Conservation (phyloP, 2,329 filamentous ascomycete genomes). For the Aspergillus pseudotamarii region DNA sequence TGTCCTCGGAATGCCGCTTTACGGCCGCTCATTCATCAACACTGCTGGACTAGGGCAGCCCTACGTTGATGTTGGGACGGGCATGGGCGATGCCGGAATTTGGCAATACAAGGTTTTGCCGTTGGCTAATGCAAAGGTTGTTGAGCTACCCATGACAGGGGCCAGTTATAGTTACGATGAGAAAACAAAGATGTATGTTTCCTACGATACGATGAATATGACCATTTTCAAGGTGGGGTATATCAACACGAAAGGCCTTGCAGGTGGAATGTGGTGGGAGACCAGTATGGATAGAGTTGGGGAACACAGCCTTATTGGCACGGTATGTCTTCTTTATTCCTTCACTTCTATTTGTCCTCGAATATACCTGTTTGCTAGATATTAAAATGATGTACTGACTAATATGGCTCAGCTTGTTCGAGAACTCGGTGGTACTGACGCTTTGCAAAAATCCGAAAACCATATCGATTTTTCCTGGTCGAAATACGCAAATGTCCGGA, state of each 20-base stretch:
- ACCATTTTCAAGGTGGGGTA: conserved; percentile 71
- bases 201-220: conserved; percentile 72
- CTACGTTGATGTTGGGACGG: conserved; percentile 73
- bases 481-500: conserved; percentile 15
- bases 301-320: conserved; percentile 66
- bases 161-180: conserved; percentile 76
- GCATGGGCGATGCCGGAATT: conserved; percentile 81
- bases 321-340: conserved; percentile 30
- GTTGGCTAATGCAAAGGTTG: conserved; percentile 63
- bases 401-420: background rate
- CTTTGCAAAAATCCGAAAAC: conserved; percentile 13
- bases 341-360: background rate
- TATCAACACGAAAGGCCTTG: conserved; percentile 67
- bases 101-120: conserved; percentile 90
- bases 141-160: conserved; percentile 60
- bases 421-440: conserved; percentile 5
- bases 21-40: conserved; percentile 80
- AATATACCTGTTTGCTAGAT: too few species aligned
- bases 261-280: conserved; percentile 98
- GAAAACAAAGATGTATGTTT: conserved; percentile 64
- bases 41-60: conserved; percentile 73
- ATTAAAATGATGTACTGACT: background rate
- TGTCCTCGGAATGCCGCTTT: conserved; percentile 88
- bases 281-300: conserved; percentile 72
- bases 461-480: conserved; percentile 15